Conservation (phyloP, 2,329 filamentous ascomycete genomes). For the Nannizziopsis arthrosporioides region DNA sequence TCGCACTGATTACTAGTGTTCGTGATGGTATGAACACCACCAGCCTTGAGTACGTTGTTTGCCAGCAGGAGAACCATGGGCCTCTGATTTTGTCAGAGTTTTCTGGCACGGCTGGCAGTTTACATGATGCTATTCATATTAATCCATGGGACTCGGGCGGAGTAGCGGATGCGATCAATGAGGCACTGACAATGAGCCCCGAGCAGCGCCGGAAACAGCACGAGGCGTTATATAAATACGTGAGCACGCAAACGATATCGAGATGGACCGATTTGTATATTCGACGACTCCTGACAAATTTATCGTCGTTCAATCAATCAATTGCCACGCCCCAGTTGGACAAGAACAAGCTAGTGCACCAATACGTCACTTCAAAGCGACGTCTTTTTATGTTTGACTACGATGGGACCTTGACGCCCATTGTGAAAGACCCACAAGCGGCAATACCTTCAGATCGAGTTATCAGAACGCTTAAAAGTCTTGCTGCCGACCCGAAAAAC, state of each 20-base stretch:
- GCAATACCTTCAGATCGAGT: constrained; percentile 79
- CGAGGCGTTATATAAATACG: constrained; percentile 64
- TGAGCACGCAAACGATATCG: constrained; percentile 75
- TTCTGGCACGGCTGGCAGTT: constrained; percentile 78
- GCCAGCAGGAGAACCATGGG: constrained; percentile 74
- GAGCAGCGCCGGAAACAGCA: constrained; percentile 59
- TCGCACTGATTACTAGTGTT: constrained; percentile 89
- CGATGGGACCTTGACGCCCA: constrained; percentile 89
- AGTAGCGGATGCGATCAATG: constrained; percentile 71
- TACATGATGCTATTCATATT: constrained; percentile 82
- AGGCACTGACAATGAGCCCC: constrained; percentile 63
- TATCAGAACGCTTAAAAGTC: constrained; percentile 62
- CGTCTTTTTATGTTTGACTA: constrained; percentile 98
- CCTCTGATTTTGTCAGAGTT: constrained; percentile 93
- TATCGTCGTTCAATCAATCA: constrained; percentile 63
- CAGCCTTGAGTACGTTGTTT: constrained; percentile 85
- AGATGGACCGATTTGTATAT: constrained; percentile 74
- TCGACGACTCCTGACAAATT: constrained; percentile 64
- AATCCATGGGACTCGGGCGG: constrained; percentile 88
- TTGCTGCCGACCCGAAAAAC: constrained; percentile 71
- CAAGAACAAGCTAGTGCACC: constrained; percentile 55
- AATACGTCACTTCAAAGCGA: constrained; percentile 63
- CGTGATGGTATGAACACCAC: constrained; percentile 98
- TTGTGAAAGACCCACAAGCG: constrained; percentile 80
- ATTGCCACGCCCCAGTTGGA: constrained; percentile 74